These are phyloP conservation scores for Cucurbita pepo DNA, from an alignment of 306 rosid genomes.

Conservation along the genomic window DNA sequence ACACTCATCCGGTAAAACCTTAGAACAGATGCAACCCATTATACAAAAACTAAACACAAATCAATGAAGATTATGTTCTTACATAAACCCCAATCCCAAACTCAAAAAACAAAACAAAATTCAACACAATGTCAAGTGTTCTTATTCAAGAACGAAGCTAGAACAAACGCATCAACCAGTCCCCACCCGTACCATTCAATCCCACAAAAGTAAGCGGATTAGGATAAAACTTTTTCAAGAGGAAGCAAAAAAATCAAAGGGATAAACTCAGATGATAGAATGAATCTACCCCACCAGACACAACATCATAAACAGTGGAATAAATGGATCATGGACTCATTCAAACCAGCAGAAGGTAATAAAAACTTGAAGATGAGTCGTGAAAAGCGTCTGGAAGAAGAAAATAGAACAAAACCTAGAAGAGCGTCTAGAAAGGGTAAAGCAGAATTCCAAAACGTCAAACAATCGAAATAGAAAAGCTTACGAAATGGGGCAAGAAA, in stretches of 20 bases:
- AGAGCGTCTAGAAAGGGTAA: background rate
- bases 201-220: background rate
- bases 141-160: background rate
- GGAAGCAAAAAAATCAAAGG: background rate
- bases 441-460: background rate
- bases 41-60: background rate
- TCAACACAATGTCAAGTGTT: background rate
- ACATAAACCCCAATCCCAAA: background rate
- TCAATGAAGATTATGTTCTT: background rate
- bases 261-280: background rate
- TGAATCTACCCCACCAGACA: background rate
- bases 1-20: slow-evolving; percentile 39
- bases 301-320: background rate
- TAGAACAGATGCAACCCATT: slow-evolving; percentile 64
- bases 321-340: background rate
- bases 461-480: background rate
- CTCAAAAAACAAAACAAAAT: background rate
- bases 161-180: background rate
- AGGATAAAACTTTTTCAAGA: background rate
- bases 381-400: background rate
- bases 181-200: background rate
- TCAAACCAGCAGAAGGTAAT: background rate
- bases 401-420: background rate
- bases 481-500: background rate
- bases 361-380: background rate